Percentiles rank a stretch among this genome's conserved stretches.
These are phyloP conservation scores for Arthrocladium fulminans DNA, from an alignment of 2,329 filamentous ascomycete genomes.

Conservation along the genomic window DNA sequence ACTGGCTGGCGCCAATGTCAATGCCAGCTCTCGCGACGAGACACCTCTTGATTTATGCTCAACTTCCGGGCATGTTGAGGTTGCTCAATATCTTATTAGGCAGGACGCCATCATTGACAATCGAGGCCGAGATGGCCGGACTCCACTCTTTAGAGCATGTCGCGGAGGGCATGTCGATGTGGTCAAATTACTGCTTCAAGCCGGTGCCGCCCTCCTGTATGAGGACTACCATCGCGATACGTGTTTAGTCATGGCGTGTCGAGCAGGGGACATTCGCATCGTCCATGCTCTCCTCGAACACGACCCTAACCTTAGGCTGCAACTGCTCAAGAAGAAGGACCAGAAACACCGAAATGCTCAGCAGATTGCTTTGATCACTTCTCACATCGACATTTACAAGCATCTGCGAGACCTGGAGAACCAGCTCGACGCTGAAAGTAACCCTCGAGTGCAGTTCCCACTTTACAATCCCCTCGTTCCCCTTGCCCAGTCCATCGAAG, in stretches of 20 bases:
- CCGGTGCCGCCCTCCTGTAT: constrained; percentile 22
- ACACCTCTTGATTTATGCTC: constrained; percentile 20
- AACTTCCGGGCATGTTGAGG: constrained; percentile 16
- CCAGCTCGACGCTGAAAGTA: constrained; percentile 10
- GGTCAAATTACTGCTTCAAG: constrained; percentile 25
- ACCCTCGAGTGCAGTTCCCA: constrained; percentile 3
- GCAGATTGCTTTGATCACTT: constrained; percentile 19
- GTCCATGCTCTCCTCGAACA: constrained; percentile 15
- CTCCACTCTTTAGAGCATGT: constrained; percentile 25
- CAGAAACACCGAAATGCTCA: constrained; percentile 15
- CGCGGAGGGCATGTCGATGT: constrained; percentile 24
- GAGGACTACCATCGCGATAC: constrained; percentile 19
- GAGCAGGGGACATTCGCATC: constrained; percentile 16
- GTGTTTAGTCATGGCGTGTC: constrained; percentile 18
- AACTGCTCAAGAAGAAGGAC: constrained; percentile 15
- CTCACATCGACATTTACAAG: constrained; percentile 22
- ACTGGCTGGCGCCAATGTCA: constrained; percentile 14
- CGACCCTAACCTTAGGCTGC: constrained; percentile 11
- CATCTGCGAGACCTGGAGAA: constrained; percentile 17
- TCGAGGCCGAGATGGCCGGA: constrained; percentile 24
- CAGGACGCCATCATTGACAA: constrained; percentile 23
- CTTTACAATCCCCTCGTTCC: constrained; percentile 7
- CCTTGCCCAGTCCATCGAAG: constrained; percentile 16
- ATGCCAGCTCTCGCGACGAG: constrained; percentile 13
- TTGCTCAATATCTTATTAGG: constrained; percentile 20